Evolutionary conservation across 2,329 filamentous ascomycete genomes (phyloP).

Genomic region (Aureobasidium leucospermi): DNA sequence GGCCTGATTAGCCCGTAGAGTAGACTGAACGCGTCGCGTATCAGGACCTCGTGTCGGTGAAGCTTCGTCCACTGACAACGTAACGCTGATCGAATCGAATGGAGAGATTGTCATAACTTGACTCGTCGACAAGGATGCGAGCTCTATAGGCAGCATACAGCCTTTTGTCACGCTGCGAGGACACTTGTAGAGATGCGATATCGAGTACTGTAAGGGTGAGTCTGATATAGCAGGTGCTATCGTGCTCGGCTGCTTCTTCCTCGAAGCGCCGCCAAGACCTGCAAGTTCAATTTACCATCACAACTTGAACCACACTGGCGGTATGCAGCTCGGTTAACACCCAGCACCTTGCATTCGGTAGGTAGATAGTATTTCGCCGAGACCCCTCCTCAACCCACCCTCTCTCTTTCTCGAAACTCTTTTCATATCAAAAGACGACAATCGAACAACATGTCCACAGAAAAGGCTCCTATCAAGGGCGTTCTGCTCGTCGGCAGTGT

Average conservation of each 20-base stretch:
- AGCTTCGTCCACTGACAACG: too few species aligned
- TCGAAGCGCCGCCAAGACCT: constrained; percentile 7
- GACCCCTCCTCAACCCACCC: neutral
- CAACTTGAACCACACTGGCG: neutral
- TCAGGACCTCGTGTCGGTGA: too few species aligned
- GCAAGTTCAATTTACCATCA: constrained; percentile 1
- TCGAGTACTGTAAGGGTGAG: neutral
- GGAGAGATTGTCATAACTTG: too few species aligned
- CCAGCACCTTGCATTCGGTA: neutral
- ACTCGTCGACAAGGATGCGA: too few species aligned
- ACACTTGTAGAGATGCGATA: neutral
- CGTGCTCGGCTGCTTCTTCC: neutral
- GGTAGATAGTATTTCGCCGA: neutral
- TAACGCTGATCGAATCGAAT: too few species aligned
- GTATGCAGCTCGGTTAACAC: constrained; percentile 8
- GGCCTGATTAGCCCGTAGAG: too few species aligned
- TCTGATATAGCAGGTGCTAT: too few species aligned
- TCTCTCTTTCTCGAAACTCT: neutral
- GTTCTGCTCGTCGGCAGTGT: constrained; percentile 33
- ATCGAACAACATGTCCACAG: neutral
- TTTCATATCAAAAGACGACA: neutral
- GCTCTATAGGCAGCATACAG: too few species aligned
- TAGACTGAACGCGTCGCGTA: too few species aligned
- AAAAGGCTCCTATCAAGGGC: constrained; percentile 15
- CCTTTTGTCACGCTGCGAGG: too few species aligned